Evolutionary conservation across 2,329 filamentous ascomycete genomes (phyloP).

Genomic region (Cladophialophora carrionii): DNA sequence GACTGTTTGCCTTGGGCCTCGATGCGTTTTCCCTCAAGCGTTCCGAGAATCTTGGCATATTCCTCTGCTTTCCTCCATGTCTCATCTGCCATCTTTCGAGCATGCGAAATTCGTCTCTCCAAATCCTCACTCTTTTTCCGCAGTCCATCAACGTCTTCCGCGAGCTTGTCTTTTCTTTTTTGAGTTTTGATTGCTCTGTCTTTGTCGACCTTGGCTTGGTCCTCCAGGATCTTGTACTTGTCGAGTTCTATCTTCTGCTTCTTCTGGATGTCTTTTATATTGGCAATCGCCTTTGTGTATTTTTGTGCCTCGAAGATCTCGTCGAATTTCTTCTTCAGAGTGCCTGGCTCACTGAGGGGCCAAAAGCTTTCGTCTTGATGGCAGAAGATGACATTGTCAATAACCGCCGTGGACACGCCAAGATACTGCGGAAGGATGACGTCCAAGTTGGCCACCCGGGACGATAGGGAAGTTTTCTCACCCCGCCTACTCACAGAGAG

Average conservation of each 20-base stretch:
- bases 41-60: constrained; percentile 73
- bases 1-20: constrained; percentile 71
- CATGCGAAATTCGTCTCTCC: constrained; percentile 50
- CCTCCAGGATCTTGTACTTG: constrained; percentile 73
- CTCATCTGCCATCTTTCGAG: constrained; percentile 59
- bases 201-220: constrained; percentile 79
- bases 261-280: constrained; percentile 85
- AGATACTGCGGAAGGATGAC: constrained; percentile 81
- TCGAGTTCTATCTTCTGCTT: constrained; percentile 75
- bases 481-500: constrained; percentile 74
- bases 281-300: constrained; percentile 96
- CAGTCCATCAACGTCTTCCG: constrained; percentile 63
- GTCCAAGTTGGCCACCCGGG: constrained; percentile 78
- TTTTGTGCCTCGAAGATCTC: constrained; percentile 97
- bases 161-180: constrained; percentile 66
- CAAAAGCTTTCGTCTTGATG: constrained; percentile 97
- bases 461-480: constrained; percentile 77
- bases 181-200: constrained; percentile 75
- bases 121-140: constrained; percentile 65
- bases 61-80: constrained; percentile 74
- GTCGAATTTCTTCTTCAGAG: constrained; percentile 91
- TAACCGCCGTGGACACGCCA: constrained; percentile 84
- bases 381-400: constrained; percentile 96
- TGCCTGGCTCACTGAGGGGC: constrained; percentile 86
- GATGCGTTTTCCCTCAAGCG: constrained; percentile 75